A percentile compares a stretch with the other conserved stretches of the same genome.
phyloP scores from a whole-genome alignment of 495 filamentous ascomycete genomes.

The Aspergillus olivimuriae region DNA sequence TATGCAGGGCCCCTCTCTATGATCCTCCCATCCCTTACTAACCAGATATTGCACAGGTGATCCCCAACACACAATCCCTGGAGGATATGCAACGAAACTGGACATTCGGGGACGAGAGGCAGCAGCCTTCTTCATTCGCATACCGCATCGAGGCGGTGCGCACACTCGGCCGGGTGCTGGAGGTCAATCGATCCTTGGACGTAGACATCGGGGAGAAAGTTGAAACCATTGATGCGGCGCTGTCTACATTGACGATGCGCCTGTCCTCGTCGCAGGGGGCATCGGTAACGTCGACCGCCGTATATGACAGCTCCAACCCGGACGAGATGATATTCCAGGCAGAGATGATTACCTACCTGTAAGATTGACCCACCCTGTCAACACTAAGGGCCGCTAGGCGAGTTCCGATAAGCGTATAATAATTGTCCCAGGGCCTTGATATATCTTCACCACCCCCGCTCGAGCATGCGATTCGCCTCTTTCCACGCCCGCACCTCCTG shows the following conservation, averaged over 20 bases:
- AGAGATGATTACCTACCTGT: conserved; percentile 53
- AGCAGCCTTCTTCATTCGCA: conserved; percentile 19
- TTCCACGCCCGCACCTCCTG: conserved; percentile 19
- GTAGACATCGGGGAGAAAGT: conserved; percentile 9
- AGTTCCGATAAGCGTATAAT: too few relatives aligned
- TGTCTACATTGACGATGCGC: conserved; percentile 63
- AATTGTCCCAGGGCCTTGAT: conserved; percentile 60
- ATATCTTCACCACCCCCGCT: conserved; percentile 65
- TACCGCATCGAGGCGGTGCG: conserved; percentile 45
- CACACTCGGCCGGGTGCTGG: conserved; percentile 61
- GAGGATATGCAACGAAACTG: conserved; percentile 11
- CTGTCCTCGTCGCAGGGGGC: conserved; percentile 54
- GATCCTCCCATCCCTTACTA: too few relatives aligned
- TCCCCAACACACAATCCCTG: conserved; percentile 3
- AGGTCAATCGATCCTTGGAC: conserved; percentile 27
- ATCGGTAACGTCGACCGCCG: too few relatives aligned
- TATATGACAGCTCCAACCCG: conserved; percentile 51
- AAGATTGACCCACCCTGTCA: neutral
- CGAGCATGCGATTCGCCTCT: conserved; percentile 27
- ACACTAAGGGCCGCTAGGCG: too few relatives aligned
- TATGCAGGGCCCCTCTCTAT: conserved; percentile 2
- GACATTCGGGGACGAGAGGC: conserved; percentile 6
- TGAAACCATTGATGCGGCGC: conserved; percentile 56
- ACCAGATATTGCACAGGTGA: conserved; percentile 1
- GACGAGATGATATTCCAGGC: conserved; percentile 82